A percentile compares a stretch with the other conserved stretches of the same genome.
phyloP scores from a whole-genome alignment of 2,329 filamentous ascomycete species.

The Alternaria metachromatica region DNA sequence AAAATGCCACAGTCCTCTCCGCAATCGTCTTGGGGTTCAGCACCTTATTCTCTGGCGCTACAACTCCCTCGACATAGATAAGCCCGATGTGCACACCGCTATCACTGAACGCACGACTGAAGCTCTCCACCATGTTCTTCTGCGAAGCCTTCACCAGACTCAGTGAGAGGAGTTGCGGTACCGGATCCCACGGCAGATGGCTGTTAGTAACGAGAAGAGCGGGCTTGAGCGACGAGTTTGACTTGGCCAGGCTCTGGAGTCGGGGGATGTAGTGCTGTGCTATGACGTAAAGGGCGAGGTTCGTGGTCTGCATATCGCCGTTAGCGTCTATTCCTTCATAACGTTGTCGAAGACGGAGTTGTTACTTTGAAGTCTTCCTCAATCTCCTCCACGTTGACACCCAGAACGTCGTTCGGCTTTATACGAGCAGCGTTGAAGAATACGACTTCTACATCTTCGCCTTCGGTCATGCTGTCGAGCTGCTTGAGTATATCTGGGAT shows the following conservation, averaged over 20 bases:
- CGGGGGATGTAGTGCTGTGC: constrained; percentile 57
- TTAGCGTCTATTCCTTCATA: neutral
- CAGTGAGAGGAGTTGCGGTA: constrained; percentile 57
- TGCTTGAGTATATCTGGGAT: constrained; percentile 51
- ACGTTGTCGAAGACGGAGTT: neutral
- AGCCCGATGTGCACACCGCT: constrained; percentile 57
- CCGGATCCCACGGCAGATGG: constrained; percentile 56
- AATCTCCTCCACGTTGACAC: constrained; percentile 54
- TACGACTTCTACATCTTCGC: constrained; percentile 54
- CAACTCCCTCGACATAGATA: constrained; percentile 55
- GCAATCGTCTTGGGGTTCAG: constrained; percentile 58
- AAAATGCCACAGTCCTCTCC: constrained; percentile 53
- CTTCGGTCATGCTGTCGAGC: constrained; percentile 44
- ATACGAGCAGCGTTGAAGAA: constrained; percentile 63
- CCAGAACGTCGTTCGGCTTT: constrained; percentile 51
- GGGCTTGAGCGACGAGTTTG: constrained; percentile 47
- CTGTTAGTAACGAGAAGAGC: constrained; percentile 59
- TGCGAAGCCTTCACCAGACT: constrained; percentile 61
- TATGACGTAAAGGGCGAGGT: constrained; percentile 57
- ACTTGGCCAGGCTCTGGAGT: constrained; percentile 40
- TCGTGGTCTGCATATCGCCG: constrained; percentile 12
- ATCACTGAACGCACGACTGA: constrained; percentile 51
- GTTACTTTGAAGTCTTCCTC: constrained; percentile 59
- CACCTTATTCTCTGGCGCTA: constrained; percentile 50
- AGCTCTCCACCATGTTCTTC: constrained; percentile 56